Evolutionary conservation across 495 filamentous ascomycete species (phyloP).

Genomic region (Aspergillus conjunctus): DNA sequence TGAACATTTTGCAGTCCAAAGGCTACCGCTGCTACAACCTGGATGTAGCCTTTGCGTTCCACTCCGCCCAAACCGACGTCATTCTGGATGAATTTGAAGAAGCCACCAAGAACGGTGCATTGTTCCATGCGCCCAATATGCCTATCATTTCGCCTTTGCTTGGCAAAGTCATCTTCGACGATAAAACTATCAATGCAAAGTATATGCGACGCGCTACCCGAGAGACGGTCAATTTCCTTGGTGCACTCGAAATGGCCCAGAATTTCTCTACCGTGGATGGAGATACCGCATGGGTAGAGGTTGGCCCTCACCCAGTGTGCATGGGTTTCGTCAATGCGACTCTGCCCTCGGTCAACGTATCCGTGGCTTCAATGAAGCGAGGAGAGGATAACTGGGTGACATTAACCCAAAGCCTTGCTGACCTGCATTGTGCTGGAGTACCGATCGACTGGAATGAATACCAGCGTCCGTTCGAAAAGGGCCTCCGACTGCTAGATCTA

Average conservation of each 20-base stretch:
- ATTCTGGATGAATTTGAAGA: constrained; percentile 50
- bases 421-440: constrained; percentile 59
- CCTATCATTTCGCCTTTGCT: constrained; percentile 37
- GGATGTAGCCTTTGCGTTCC: constrained; percentile 56
- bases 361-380: constrained; percentile 46
- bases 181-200: constrained; percentile 25
- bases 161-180: constrained; percentile 26
- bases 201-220: constrained; percentile 31
- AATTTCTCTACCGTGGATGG: constrained; percentile 23
- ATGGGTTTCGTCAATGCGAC: constrained; percentile 28
- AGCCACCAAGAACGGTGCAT: constrained; percentile 31
- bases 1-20: constrained; percentile 6
- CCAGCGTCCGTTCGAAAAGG: constrained; percentile 1
- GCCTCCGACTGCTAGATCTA: neutral
- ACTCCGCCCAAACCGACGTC: constrained; percentile 54
- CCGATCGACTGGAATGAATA: constrained; percentile 67
- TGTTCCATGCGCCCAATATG: constrained; percentile 35
- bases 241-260: constrained; percentile 27
- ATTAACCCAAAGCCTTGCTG: constrained; percentile 52
- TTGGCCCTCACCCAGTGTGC: constrained; percentile 42
- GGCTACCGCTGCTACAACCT: constrained; percentile 37
- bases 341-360: constrained; percentile 28
- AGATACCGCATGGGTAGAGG: constrained; percentile 37
- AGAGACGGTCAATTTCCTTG: constrained; percentile 34
- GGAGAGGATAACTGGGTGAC: constrained; percentile 54